Percentiles rank a stretch among this genome's conserved stretches.
These are phyloP conservation scores for Amanita exitialis DNA, from an alignment of 768 basidiomycete species.

Conservation along the genomic window DNA sequence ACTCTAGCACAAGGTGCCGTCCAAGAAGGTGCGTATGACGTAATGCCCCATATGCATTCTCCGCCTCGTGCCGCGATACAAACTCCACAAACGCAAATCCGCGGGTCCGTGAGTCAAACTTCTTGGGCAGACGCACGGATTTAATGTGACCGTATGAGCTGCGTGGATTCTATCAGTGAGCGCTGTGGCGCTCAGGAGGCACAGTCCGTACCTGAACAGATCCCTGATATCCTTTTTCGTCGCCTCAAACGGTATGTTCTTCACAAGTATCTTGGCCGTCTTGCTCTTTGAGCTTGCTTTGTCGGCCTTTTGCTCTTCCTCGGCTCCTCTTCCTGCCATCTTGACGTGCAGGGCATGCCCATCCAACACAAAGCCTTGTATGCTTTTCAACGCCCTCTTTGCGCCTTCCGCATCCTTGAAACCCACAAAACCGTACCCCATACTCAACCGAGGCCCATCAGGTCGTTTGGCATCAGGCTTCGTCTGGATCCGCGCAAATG, in stretches of 20 bases:
- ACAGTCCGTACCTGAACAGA: constrained; percentile 65
- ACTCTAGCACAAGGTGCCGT: constrained; percentile 88
- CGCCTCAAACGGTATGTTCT: constrained; percentile 97
- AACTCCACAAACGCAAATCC: constrained; percentile 98
- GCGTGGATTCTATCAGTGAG: constrained; percentile 4
- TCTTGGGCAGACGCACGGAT: constrained; percentile 87
- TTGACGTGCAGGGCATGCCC: constrained; percentile 78
- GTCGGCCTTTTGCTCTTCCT: constrained; percentile 26
- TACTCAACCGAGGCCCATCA: constrained; percentile 54
- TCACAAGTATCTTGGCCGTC: constrained; percentile 93
- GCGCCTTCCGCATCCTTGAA: constrained; percentile 74
- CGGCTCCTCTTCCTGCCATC: constrained; percentile 79
- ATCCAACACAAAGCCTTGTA: constrained; percentile 79
- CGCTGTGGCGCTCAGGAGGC: background rate
- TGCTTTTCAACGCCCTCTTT: constrained; percentile 59
- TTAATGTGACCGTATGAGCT: constrained; percentile 91
- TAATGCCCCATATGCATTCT: constrained; percentile 77
- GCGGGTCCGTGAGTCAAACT: constrained; percentile 79
- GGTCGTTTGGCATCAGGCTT: constrained; percentile 80
- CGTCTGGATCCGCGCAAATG: constrained; percentile 84
- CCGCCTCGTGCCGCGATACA: constrained; percentile 79
- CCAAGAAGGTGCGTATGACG: constrained; percentile 95
- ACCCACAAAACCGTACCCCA: constrained; percentile 96
- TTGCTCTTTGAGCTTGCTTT: constrained; percentile 39
- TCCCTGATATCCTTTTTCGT: constrained; percentile 87